phyloP scores from a whole-genome alignment of 78 protist genomes.

The Guillardia theta region DNA sequence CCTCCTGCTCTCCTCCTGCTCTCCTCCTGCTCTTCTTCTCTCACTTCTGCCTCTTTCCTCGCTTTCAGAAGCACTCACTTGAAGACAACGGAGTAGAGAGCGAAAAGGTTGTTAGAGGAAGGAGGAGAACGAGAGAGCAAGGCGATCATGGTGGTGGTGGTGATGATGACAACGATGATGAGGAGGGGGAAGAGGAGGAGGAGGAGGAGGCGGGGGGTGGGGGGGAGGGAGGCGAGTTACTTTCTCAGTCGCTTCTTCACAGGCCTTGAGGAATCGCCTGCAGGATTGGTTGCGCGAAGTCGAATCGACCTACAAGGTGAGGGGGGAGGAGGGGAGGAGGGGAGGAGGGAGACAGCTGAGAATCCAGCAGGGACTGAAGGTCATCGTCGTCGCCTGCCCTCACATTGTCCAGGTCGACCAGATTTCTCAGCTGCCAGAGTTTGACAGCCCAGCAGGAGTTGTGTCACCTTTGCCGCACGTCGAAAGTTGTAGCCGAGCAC shows the following conservation, averaged over 20 bases:
- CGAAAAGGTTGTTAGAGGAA: background rate
- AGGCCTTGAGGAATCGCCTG: too few species aligned
- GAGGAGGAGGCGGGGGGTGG: background rate
- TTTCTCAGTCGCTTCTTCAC: too few species aligned
- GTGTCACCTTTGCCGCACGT: too few species aligned
- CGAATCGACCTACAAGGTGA: background rate
- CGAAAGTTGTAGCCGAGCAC: too few species aligned
- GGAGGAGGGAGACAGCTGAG: background rate
- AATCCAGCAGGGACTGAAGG: too few species aligned
- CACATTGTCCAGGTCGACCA: too few species aligned
- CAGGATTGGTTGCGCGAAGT: background rate
- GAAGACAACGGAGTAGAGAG: background rate
- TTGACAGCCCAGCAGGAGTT: too few species aligned
- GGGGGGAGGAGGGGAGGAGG: background rate
- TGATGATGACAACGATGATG: background rate
- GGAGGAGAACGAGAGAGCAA: background rate
- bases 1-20: too few species aligned
- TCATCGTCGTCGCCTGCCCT: too few species aligned
- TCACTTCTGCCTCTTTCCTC: background rate
- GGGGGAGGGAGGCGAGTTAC: background rate
- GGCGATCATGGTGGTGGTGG: background rate
- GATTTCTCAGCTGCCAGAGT: too few species aligned
- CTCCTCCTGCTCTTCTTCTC: background rate
- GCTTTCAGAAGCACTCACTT: background rate
- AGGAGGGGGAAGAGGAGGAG: background rate